Percentiles rank a stretch among this genome's conserved stretches.
These are phyloP conservation scores for Aquilaria malaccensis DNA, from an alignment of 345 rosid genomes.

Conservation along the genomic window DNA sequence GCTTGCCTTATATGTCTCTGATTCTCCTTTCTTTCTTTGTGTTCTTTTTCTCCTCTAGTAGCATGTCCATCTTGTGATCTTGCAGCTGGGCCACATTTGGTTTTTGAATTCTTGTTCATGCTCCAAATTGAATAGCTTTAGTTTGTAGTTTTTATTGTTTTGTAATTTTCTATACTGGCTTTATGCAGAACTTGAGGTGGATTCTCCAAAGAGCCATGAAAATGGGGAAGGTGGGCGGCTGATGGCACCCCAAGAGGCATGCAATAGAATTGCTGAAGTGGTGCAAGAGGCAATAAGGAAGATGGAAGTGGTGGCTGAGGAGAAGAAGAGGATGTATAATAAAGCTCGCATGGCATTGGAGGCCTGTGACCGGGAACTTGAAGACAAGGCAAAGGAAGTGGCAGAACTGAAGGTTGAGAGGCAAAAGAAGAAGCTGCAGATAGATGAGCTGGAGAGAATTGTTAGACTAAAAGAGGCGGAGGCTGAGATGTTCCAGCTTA, in stretches of 20 bases:
- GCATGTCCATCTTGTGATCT: too few species aligned
- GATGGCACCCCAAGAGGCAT: conserved; percentile 94
- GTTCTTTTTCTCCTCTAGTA: too few species aligned
- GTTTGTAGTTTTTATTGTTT: not conserved
- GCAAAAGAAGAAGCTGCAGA: conserved; percentile 72
- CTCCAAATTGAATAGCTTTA: too few species aligned
- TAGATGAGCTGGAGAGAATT: conserved; percentile 89
- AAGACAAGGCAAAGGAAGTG: conserved; percentile 87
- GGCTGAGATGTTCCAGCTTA: conserved; percentile 97
- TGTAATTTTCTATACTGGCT: not conserved
- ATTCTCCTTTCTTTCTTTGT: too few species aligned
- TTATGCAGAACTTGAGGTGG: conserved; percentile 69
- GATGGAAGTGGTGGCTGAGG: conserved; percentile 98
- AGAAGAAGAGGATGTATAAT: conserved; percentile 88
- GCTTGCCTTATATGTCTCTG: too few species aligned
- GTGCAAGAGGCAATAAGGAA: conserved; percentile 91
- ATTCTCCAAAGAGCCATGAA: conserved; percentile 79
- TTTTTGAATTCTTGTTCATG: too few species aligned
- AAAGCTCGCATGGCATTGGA: conserved; percentile 75
- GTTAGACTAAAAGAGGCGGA: conserved; percentile 94
- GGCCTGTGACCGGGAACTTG: conserved; percentile 80
- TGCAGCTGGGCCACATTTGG: too few species aligned
- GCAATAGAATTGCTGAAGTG: conserved; percentile 91
- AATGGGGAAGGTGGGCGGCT: conserved; percentile 72
- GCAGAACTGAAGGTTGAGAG: conserved; percentile 69